phyloP scores from a whole-genome alignment of 306 rosid species.

The Dalbergia oliveri region DNA sequence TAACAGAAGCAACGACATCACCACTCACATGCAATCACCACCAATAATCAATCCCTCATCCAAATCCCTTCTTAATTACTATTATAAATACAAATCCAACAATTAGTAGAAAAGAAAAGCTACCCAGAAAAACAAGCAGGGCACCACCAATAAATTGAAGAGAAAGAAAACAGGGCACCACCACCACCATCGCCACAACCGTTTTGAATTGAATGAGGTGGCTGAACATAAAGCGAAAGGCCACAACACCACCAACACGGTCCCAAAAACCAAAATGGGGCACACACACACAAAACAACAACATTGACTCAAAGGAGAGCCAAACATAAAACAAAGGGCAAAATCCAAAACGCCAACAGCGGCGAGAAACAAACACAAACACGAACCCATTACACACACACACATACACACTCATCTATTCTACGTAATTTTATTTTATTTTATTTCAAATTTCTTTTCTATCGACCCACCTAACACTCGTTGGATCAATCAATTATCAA shows the following conservation, averaged over 20 bases:
- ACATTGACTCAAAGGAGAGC: slow-evolving; percentile 6
- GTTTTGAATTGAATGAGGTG: background rate
- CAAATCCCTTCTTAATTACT: background rate
- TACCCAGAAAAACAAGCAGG: no score
- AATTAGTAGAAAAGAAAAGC: no score
- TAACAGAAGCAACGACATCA: background rate
- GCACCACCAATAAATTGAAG: background rate
- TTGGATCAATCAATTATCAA: background rate
- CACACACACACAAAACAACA: background rate
- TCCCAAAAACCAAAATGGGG: background rate
- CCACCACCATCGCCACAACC: background rate
- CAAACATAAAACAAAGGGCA: background rate
- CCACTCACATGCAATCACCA: background rate
- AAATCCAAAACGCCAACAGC: background rate
- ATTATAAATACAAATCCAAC: background rate
- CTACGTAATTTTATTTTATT: no score
- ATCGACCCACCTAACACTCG: slow-evolving; percentile 34
- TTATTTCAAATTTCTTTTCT: background rate
- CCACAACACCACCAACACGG: background rate
- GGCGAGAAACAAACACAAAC: background rate
- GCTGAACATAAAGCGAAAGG: background rate
- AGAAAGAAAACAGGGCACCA: background rate
- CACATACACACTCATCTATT: no score
- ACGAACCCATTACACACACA: no score
- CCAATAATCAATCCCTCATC: background rate